Evolutionary conservation across 2,329 filamentous ascomycete species (phyloP), one percentile per base, ranked within the genome.

Genomic region (Beauveria medogensis): DNA sequence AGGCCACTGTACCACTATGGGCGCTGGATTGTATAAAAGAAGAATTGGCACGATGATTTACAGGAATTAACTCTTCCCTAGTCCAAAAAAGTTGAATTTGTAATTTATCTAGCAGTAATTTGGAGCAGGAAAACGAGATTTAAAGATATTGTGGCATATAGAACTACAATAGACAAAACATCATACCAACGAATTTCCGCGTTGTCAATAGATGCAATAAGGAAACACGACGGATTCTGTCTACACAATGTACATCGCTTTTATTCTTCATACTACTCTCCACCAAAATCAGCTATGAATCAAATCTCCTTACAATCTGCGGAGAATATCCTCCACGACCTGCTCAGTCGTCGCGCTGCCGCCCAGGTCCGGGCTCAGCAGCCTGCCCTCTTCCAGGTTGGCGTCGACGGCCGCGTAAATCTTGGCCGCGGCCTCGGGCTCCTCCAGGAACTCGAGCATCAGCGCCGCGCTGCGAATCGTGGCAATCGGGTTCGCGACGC

Each of bases 401-500:
- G 81, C 92, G 75, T 99, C 94, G 26, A 97, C 92, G 24, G 94
- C 94, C 63, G 86, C 82, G 75, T 97, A 96, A 69, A 99, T 96
- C 78, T 82, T 87, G 34, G 90, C 91, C 40, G 94, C 94, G 22
- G 94, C 94, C 64, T 84, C 80, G 75, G 92, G 88, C 79, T 96
- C 87, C 65, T 91, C 86, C 65, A 97, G 80, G 77, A 97, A 99
- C 80, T 97, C 93, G 66, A 99, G 82, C 94, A 99, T 97, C 64
- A 97, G 81, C 40, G 90, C 94, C 18, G 92, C 89, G 75, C 90
- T 94, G 71, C 94, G 82, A 65, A 99, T 83, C 10, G 94, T 97
- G 41, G 94, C 94, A 71, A 99, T 95, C 26, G 94, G 94, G 78
- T 99, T 99, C 67, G 94, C 92, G 71, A 99, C 93, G 66, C 88